Base-by-base conservation (phyloP, 805 yeast genomes). In the Saturnispora halmiae region DNA sequence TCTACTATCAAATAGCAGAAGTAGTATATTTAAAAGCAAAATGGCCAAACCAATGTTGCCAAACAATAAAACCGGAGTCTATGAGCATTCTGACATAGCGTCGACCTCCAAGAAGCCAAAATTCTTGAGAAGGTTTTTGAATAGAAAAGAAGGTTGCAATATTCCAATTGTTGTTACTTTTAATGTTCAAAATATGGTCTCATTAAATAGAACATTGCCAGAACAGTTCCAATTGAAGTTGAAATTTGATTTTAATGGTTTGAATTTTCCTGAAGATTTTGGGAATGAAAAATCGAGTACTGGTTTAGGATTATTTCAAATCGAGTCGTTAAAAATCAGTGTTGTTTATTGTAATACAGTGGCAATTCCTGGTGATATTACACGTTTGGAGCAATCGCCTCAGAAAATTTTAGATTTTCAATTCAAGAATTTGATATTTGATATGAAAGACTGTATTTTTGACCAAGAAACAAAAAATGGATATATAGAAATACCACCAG, bases 291-390 rank as follows among this genome's bases (percentile, higher is more conserved):
- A 30, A n/a, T 11, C 14, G 4, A 26, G 25, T 21, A 39, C 11
- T 14, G 42, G 36, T 20, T 22, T 39, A 16, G 37, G 42, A 11
- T n/a, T 39, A 2, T 27, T 39, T 16, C 16, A 39, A 21, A 33
- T 33, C 11, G 36, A 39, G 8, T 39, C 42, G 15, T 29, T 33
- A 3, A 22, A 32, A 10, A 9, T 39, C 7, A 25, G 18, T 8
- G 22, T 39, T 15, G 14, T 27, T 6, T 39, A 28, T 15, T 18
- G 29, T 11, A 18, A 29, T 13, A 6, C 7, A 11, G 13, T 36
- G 10, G 13, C 27, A 8, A 27, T 36, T 18, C 32, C 16, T 8
- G 31, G 21, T 4, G 25, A 14, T 18, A 14, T 14, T 13, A 25
- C 16, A 13, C n/a, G 11, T 3, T n/a, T 24, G 13, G 21, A 22